Evolutionary conservation across 192 early-diverging fungal species (phyloP), one percentile per base, ranked within the genome.

Genomic region (Gonapodya prolifera): DNA sequence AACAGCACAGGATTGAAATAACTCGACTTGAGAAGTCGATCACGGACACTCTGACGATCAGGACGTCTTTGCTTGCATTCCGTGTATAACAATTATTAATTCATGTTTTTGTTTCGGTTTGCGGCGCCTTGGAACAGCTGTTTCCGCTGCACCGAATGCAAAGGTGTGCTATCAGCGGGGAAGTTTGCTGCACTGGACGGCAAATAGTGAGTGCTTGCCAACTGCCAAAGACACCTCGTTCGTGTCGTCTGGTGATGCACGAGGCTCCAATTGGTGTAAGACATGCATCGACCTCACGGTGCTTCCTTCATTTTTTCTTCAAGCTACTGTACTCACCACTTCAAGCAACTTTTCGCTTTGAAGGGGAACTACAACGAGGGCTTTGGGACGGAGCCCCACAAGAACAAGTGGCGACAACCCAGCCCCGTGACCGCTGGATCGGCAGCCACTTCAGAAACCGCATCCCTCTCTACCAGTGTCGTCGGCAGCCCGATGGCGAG

Each of bases 311-410:
- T n/a, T n/a, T n/a, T n/a, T n/a, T n/a, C n/a, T n/a, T n/a, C 23
- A 8, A 61, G 45, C 45, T 61, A 61, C 23, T 61, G 45, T 23
- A 61, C 45, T 16, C 45, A 8, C 45, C 45, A 61, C 76, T 87
- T 86, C 70, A 83, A 84, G 70, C 87, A 88, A 77, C 82, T 88
- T 70, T 88, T 88, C 78, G 81, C 80, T 35, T 76, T 87, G 2
- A 88, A 88, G 78, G 87, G 87, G 2, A 88, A 88, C 79, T 88
- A 88, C 81, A 75, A 77, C 70, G 87, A 88, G 70, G 87, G 87
- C 1, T 88, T 88, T 79, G 82, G 84, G 32, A 31, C 77, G 75
- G 84, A 83, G 77, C 80, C 82, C 33, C 86, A 83, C 74, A 85
- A 85, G 77, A 83, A 82, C 71, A 69, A 79, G 34, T 85, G 84